Conservation (phyloP, 257 asterid genomes). For the Solanum commersonii region DNA sequence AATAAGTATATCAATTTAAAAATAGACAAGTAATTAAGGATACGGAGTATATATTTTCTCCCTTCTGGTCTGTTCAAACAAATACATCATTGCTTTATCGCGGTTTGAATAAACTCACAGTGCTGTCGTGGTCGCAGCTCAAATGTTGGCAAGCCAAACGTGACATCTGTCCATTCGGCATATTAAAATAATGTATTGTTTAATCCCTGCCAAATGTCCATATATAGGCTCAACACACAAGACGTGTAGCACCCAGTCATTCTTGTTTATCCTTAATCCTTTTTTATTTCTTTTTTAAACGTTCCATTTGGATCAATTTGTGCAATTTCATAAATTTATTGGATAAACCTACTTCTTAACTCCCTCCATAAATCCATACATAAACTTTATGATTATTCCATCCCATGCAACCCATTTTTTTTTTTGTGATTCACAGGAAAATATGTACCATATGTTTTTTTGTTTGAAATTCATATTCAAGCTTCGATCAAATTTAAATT, state of each 20-base stretch:
- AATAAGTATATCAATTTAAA: too few species aligned
- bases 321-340: not conserved
- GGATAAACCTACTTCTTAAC: not conserved
- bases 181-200: not conserved
- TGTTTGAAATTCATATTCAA: too few species aligned
- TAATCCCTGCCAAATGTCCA: not conserved
- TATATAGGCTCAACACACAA: not conserved
- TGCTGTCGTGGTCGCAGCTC: not conserved
- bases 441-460: too few species aligned
- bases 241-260: not conserved
- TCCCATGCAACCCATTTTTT: not conserved
- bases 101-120: not conserved
- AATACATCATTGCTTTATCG: not conserved
- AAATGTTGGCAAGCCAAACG: not conserved
- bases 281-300: not conserved
- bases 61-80: not conserved
- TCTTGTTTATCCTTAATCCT: not conserved
- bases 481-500: too few species aligned
- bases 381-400: not conserved
- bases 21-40: too few species aligned
- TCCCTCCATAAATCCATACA: not conserved
- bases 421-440: not conserved
- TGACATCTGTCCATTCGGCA: not conserved
- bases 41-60: not conserved
- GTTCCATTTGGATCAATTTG: not conserved